Base-by-base conservation (phyloP, 2,329 filamentous ascomycete species). In the Emmonsiellopsis sp. region DNA sequence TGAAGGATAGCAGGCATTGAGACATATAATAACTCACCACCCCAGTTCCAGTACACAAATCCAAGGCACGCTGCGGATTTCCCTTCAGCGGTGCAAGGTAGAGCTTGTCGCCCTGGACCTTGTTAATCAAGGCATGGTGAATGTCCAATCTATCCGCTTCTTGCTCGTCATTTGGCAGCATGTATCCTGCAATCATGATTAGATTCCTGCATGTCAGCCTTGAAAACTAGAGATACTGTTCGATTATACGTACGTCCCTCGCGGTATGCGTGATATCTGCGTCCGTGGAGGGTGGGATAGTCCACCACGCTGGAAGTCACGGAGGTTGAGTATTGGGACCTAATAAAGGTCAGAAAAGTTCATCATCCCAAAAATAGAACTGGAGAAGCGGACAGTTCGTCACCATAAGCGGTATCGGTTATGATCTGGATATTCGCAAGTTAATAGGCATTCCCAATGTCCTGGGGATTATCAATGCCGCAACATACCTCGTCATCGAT, bases 21-120 rank as follows among this genome's bases (percentile, higher is more conserved):
- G 36, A 1, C 13, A 6, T 39, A 27, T 27, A 27, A 27, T 27
- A 39, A 39, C 36, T 39, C 13, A 39, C 36, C 31, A 62, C 58
- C 21, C 60, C 60, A 21, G 56, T 59, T 10, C 55, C 54, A 5
- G 53, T 57, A 42, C 51, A 49, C 9, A 60, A 45, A 55, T 60
- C 56, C n/a, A 60, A 44, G 6, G 58, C 54, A 31, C 44, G 36
- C 40, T 51, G 17, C 2, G 51, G 52, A 3, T 51, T 42, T 31
- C 37, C 31, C 9, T 51, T 39, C 10, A 61, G 53, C 11, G 59
- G 59, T 2, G 59, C 57, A 14, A 52, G 48, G 45, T 53, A 53
- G 5, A 59, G 50, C 31, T 51, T 55, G 11, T 54, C 42, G 7
- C 42, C 55, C 45, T 59, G 42, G 8, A 57, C 45, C n/a, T 21